A percentile compares a stretch with the other conserved stretches of the same genome.
Evolutionary conservation across 352 stramenopile genomes (phyloP).

Genomic region (Achlya hypogyna): DNA sequence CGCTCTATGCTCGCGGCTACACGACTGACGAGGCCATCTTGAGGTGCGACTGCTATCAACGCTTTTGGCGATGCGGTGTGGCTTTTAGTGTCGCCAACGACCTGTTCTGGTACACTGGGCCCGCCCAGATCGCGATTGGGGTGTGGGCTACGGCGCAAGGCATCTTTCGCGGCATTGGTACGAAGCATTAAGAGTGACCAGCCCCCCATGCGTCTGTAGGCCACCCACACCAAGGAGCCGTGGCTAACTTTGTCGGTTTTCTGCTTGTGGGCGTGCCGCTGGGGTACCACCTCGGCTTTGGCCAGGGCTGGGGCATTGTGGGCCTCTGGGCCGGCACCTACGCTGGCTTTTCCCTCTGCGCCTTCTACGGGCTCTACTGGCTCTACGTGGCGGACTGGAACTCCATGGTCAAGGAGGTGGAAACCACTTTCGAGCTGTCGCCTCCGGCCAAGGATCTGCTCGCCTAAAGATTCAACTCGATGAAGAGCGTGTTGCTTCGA

Average conservation of each 20-base stretch:
- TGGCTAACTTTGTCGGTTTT: constrained; percentile 79
- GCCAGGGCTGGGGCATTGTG: constrained; percentile 21
- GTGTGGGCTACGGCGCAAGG: constrained; percentile 58
- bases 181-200: neutral
- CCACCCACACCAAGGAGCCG: constrained; percentile 58
- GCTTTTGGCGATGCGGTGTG: constrained; percentile 23
- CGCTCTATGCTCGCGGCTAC: constrained; percentile 51
- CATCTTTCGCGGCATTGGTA: constrained; percentile 60
- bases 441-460: neutral
- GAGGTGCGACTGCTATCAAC: neutral
- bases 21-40: constrained; percentile 30
- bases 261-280: constrained; percentile 66
- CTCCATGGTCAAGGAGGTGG: constrained; percentile 33
- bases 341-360: constrained; percentile 47
- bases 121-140: constrained; percentile 75
- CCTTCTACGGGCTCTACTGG: constrained; percentile 58
- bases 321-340: constrained; percentile 15
- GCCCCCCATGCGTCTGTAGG: neutral
- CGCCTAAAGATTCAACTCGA: too few relatives aligned
- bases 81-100: constrained; percentile 44
- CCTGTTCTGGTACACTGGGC: constrained; percentile 43
- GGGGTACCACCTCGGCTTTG: constrained; percentile 51
- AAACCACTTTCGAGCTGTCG: neutral
- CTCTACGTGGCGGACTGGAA: constrained; percentile 60
- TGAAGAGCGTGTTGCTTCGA: neutral